These are phyloP conservation scores for Cydonia oblonga DNA, from an alignment of 331 rosid species.

Conservation along the genomic window DNA sequence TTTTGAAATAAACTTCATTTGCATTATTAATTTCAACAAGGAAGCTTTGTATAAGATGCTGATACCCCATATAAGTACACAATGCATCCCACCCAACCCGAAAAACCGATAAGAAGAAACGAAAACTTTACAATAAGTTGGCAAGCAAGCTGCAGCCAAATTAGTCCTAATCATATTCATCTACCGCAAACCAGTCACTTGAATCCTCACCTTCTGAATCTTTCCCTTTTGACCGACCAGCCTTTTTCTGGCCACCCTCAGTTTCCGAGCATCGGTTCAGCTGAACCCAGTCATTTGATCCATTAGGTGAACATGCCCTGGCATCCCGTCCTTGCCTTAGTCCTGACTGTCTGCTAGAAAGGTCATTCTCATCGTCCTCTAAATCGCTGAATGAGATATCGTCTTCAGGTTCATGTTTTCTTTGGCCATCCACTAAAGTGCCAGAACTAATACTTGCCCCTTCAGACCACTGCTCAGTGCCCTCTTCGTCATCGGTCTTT, in stretches of 20 bases:
- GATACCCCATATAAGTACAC: constrained; percentile 10
- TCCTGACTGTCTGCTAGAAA: constrained; percentile 35
- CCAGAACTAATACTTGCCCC: constrained; percentile 35
- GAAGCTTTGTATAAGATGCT: constrained; percentile 10
- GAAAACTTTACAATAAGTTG: constrained; percentile 35
- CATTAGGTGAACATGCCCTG: constrained; percentile 46
- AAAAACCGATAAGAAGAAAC: neutral
- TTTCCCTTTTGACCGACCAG: constrained; percentile 31
- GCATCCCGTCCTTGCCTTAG: constrained; percentile 21
- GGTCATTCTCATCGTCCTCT: constrained; percentile 47
- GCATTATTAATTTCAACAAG: constrained; percentile 11
- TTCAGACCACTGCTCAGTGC: constrained; percentile 33
- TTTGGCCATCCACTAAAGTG: constrained; percentile 21
- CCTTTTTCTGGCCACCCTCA: constrained; percentile 20
- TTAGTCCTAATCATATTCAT: constrained; percentile 40
- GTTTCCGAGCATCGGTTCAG: constrained; percentile 31
- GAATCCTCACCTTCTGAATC: constrained; percentile 76
- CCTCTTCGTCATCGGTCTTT: constrained; percentile 34
- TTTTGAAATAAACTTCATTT: neutral
- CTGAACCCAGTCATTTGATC: constrained; percentile 74
- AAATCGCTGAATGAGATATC: constrained; percentile 74
- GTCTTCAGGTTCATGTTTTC: constrained; percentile 41
- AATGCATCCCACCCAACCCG: constrained; percentile 3
- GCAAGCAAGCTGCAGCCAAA: constrained; percentile 9
- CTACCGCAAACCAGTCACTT: constrained; percentile 76